These are phyloP conservation scores for Russula virescens DNA, from an alignment of 768 basidiomycete species.

Conservation along the genomic window DNA sequence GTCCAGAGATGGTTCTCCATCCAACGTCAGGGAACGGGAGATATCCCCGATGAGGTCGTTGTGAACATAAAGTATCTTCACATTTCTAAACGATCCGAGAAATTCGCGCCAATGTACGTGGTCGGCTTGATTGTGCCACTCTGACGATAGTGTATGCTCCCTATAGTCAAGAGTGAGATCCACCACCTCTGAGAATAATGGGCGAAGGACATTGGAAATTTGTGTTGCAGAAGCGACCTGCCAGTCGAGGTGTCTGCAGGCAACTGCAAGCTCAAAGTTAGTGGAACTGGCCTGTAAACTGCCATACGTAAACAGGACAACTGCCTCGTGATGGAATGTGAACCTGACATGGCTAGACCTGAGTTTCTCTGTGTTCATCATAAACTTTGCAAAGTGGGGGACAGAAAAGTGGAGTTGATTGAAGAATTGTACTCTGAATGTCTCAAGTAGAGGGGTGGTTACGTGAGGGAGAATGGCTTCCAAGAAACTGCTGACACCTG, in stretches of 20 bases:
- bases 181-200: not conserved
- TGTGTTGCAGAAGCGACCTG: not conserved
- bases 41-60: not conserved
- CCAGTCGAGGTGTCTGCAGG: not conserved
- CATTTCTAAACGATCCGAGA: not conserved
- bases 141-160: not conserved
- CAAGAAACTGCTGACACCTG: not conserved
- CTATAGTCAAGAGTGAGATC: not conserved
- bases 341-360: not conserved
- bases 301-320: not conserved
- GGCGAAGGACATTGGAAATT: not conserved
- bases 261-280: not conserved
- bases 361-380: not conserved
- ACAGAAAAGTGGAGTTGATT: not conserved
- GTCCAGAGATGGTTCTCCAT: not conserved
- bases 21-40: not conserved
- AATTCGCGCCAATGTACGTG: not conserved
- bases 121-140: not conserved
- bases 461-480: not conserved
- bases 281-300: not conserved
- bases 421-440: not conserved
- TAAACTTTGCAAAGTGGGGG: not conserved
- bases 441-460: not conserved
- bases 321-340: not conserved
- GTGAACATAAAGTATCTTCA: not conserved